Percentiles rank a stretch among this genome's conserved stretches.
Conservation (phyloP, 495 filamentous ascomycete genomes). For the Lichenothelia convexa region DNA sequence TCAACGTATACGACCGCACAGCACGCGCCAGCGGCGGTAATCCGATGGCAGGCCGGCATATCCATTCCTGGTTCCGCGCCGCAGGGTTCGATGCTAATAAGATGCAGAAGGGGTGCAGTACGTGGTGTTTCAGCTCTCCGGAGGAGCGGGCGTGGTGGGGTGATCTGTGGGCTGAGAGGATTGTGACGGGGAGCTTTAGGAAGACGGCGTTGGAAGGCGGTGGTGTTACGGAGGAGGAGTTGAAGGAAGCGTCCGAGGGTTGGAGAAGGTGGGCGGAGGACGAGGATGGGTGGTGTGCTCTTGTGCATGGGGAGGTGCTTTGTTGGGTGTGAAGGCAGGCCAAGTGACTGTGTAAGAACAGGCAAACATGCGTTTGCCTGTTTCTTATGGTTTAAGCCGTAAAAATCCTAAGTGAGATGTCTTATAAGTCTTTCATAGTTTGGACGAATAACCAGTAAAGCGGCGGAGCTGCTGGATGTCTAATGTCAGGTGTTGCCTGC, state of each 20-base stretch:
- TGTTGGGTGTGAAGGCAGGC: slow-evolving; percentile 29
- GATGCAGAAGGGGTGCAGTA: slow-evolving; percentile 20
- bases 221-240: slow-evolving; percentile 18
- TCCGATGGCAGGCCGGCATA: slow-evolving; percentile 18
- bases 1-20: slow-evolving; percentile 13
- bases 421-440: no score
- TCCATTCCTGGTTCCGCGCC: slow-evolving; percentile 26
- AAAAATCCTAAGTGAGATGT: no score
- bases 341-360: no score
- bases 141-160: slow-evolving; percentile 22
- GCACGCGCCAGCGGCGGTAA: slow-evolving; percentile 19
- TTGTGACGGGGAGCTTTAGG: slow-evolving; percentile 16
- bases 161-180: slow-evolving; percentile 5
- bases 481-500: no score
- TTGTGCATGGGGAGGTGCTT: slow-evolving; percentile 26
- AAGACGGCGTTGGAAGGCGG: slow-evolving; percentile 18
- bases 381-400: no score
- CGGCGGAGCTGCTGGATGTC: no score
- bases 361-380: no score
- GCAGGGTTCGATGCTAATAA: slow-evolving; percentile 22
- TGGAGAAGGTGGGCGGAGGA: slow-evolving; percentile 24
- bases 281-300: slow-evolving; percentile 21
- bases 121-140: slow-evolving; percentile 22
- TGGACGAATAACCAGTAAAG: no score
- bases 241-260: slow-evolving; percentile 26